Evolutionary conservation across 257 asterid species (phyloP), one percentile per base, ranked within the genome.

Genomic region (Marsdenia floribunda): DNA sequence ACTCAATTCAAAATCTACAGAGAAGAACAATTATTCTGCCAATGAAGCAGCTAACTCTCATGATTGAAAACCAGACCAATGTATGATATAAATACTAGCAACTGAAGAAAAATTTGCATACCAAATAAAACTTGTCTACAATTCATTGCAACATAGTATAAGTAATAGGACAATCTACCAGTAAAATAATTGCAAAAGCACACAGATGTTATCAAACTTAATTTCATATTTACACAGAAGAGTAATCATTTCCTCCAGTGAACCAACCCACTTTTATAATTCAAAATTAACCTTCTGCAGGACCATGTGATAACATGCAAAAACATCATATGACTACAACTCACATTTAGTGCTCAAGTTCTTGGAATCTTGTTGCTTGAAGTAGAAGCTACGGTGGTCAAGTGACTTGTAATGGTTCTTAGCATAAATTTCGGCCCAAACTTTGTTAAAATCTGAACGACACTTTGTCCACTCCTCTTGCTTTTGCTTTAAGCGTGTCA

Each of bases 341-440:
- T 86, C 84, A 95, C 99, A 87, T 85, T 95, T 93, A 54, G 97
- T 79, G 88, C 97, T 85, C 93, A 95, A 86, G 85, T 88, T 86
- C 91, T 93, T 95, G 0, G 98, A 90, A 81, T 95, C 99, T 83
- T 91, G 97, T 83, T 93, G 99, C 91, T 93, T 95, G 85, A 95
- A 93, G 80, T 93, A 95, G 91, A 95, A 95, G 83, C 97, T 90
- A 73, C 98, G 98, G 82, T 95, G 99, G 74, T 95, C 98, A 63
- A 95, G 99, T 26, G 99, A 95, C 88, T 93, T 95, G 82, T 87
- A 87, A 75, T 92, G 98, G 81, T 95, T 93, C 90, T 88, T 93
- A 3, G 93, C 75, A 91, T 90, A 95, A 84, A 95, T 87, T 55
- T 88, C 99, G n/a, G 96, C 94, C 98, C 99, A 95, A 74, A 95